These are phyloP conservation scores for Tolypocladium album DNA, from an alignment of 2,329 filamentous ascomycete species.

Conservation along the genomic window DNA sequence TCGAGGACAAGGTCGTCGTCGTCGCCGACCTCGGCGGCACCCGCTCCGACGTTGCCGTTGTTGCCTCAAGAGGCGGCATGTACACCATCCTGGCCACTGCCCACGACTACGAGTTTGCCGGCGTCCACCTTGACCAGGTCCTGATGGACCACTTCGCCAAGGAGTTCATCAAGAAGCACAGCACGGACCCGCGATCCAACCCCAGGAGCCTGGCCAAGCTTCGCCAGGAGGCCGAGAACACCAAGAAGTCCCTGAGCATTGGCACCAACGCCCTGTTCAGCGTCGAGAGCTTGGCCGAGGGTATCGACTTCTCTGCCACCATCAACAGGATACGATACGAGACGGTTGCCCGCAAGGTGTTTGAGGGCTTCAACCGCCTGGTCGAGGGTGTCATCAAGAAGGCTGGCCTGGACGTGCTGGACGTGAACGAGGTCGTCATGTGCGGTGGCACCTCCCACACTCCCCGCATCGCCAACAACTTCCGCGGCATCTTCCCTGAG, in stretches of 20 bases:
- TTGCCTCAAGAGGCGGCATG: constrained; percentile 87
- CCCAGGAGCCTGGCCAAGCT: constrained; percentile 80
- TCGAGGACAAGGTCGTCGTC: constrained; percentile 79
- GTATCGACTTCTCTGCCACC: constrained; percentile 81
- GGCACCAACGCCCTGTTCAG: constrained; percentile 84
- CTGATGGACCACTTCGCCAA: constrained; percentile 96
- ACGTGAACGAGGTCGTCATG: constrained; percentile 90
- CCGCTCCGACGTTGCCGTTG: constrained; percentile 80
- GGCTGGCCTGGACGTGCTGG: constrained; percentile 81
- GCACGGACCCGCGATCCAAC: constrained; percentile 75
- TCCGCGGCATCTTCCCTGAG: constrained; percentile 71
- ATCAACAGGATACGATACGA: constrained; percentile 94
- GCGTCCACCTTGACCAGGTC: constrained; percentile 76
- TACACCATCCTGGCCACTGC: constrained; percentile 90
- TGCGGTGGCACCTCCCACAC: constrained; percentile 89
- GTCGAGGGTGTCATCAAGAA: constrained; percentile 82
- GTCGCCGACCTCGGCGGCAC: constrained; percentile 91
- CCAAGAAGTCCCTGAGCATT: constrained; percentile 85
- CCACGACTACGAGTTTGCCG: constrained; percentile 92
- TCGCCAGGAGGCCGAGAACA: constrained; percentile 78
- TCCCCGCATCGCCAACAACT: constrained; percentile 77
- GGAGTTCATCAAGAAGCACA: constrained; percentile 97
- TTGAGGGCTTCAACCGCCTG: constrained; percentile 77
- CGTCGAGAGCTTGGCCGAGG: constrained; percentile 81
- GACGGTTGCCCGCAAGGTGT: constrained; percentile 74